phyloP scores from a whole-genome alignment of 306 rosid species.

The Fragaria vesca region DNA sequence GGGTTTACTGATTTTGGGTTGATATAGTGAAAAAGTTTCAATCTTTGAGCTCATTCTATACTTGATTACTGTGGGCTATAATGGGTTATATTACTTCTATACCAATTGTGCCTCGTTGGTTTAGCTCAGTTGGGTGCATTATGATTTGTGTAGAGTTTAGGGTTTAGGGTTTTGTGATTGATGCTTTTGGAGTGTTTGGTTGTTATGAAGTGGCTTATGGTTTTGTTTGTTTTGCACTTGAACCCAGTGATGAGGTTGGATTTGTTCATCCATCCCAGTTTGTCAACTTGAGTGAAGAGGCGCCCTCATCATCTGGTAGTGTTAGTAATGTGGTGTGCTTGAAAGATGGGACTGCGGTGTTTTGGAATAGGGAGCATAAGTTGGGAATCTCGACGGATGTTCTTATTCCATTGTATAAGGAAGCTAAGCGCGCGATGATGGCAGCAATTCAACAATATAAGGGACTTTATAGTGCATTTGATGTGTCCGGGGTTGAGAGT shows the following conservation, averaged over 20 bases:
- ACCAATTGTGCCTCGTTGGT: neutral
- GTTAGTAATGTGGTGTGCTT: slow-evolving; percentile 25
- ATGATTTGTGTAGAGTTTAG: neutral
- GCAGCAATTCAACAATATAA: slow-evolving; percentile 47
- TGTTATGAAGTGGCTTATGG: neutral
- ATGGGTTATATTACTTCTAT: neutral
- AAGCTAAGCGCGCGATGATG: slow-evolving; percentile 55
- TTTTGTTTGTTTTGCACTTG: slow-evolving; percentile 26
- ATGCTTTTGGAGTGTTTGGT: neutral
- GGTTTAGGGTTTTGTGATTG: neutral
- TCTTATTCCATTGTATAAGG: slow-evolving; percentile 58
- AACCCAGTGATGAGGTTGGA: slow-evolving; percentile 77
- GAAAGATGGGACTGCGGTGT: slow-evolving; percentile 22
- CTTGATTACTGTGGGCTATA: neutral
- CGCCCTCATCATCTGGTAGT: slow-evolving; percentile 25
- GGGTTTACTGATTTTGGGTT: slow-evolving; percentile 3
- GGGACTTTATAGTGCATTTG: slow-evolving; percentile 27
- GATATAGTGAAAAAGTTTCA: neutral
- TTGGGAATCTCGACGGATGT: slow-evolving; percentile 68
- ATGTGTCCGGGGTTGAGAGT: slow-evolving; percentile 21
- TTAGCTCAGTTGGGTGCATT: neutral
- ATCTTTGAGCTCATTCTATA: neutral
- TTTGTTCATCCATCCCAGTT: slow-evolving; percentile 82
- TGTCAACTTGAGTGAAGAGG: slow-evolving; percentile 45
- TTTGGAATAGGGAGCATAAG: slow-evolving; percentile 80